Percentiles rank a stretch among this genome's conserved stretches.
phyloP scores from a whole-genome alignment of 768 basidiomycete genomes.

The Mycena polygramma region DNA sequence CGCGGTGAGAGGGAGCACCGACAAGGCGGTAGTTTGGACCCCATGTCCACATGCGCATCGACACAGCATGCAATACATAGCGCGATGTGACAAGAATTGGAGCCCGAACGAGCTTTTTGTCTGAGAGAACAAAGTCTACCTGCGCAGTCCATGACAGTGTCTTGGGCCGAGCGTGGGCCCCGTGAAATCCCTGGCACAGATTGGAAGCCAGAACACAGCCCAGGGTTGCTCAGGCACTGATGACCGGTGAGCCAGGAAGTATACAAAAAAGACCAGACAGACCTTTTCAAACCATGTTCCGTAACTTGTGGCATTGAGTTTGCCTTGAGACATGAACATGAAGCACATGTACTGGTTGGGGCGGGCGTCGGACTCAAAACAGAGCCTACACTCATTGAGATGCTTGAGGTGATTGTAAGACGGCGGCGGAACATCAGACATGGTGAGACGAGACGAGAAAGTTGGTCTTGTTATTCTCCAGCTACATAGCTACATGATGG shows the following conservation, averaged over 20 bases:
- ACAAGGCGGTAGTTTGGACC: not conserved
- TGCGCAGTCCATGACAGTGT: not conserved
- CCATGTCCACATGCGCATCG: not conserved
- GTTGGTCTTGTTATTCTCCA: not conserved
- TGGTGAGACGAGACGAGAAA: not conserved
- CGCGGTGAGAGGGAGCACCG: not conserved
- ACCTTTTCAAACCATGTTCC: not conserved
- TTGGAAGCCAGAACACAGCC: not conserved
- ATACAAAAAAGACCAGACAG: not conserved
- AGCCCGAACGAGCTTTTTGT: not conserved
- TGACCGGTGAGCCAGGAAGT: no score
- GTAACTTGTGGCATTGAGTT: not conserved
- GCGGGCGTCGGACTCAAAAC: not conserved
- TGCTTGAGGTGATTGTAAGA: not conserved
- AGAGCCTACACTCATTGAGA: not conserved
- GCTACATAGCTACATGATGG: not conserved
- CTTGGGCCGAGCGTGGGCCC: not conserved
- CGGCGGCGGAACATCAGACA: not conserved
- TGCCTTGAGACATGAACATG: not conserved
- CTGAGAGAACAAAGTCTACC: not conserved
- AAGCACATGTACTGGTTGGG: constrained; percentile 1
- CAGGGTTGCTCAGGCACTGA: not conserved
- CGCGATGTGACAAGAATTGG: constrained; percentile 2
- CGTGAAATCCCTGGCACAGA: not conserved
- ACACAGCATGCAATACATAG: not conserved